phyloP scores from a whole-genome alignment of 805 yeast genomes.

The Yamadazyma tumulicola region DNA sequence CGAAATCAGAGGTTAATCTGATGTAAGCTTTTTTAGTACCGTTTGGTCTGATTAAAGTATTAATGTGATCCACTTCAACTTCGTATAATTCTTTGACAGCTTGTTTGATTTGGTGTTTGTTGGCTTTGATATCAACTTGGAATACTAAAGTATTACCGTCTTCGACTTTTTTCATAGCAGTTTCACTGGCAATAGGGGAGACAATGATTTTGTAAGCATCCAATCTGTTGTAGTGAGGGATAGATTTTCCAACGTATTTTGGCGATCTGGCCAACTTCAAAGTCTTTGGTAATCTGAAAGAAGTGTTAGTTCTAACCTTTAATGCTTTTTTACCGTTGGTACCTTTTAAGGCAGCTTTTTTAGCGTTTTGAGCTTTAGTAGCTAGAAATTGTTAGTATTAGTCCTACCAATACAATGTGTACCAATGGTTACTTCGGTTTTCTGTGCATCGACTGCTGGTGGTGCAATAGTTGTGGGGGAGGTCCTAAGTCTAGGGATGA shows the following conservation, averaged over 20 bases:
- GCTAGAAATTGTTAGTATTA: slow-evolving; percentile 15
- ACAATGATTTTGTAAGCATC: slow-evolving; percentile 94
- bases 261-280: slow-evolving; percentile 91
- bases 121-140: slow-evolving; percentile 95
- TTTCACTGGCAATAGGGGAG: slow-evolving; percentile 95
- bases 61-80: slow-evolving; percentile 89
- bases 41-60: slow-evolving; percentile 97
- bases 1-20: slow-evolving; percentile 98
- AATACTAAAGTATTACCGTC: slow-evolving; percentile 98
- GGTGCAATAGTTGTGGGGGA: too few relatives aligned
- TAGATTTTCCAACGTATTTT: slow-evolving; percentile 91
- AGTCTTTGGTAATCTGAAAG: slow-evolving; percentile 98
- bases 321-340: slow-evolving; percentile 83
- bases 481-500: too few relatives aligned
- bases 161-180: slow-evolving; percentile 99
- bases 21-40: slow-evolving; percentile 99
- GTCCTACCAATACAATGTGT: too few relatives aligned
- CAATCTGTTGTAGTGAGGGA: slow-evolving; percentile 95
- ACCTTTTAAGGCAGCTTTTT: slow-evolving; percentile 98
- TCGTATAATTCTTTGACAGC: slow-evolving; percentile 98
- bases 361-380: slow-evolving; percentile 92
- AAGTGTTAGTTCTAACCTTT: slow-evolving; percentile 91
- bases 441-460: too few relatives aligned
- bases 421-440: too few relatives aligned
- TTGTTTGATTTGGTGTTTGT: slow-evolving; percentile 97